Percentiles rank a stretch among this genome's conserved stretches.
Evolutionary conservation across 2,329 filamentous ascomycete genomes (phyloP).

Genomic region (Bipolaris sorokiniana): DNA sequence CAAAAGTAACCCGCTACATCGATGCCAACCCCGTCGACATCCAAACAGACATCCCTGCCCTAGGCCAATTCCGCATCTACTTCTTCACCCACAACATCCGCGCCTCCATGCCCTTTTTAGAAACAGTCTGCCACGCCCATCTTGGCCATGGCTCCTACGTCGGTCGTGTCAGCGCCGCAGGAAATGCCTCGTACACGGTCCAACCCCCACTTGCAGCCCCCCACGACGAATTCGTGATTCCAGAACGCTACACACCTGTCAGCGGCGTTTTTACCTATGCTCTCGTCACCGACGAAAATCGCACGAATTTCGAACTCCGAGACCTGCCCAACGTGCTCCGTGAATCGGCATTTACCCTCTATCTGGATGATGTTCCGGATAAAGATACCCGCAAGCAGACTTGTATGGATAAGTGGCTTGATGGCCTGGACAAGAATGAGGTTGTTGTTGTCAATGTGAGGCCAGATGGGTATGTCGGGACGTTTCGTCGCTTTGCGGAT

Average conservation of each 20-base stretch:
- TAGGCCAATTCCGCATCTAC: constrained; percentile 79
- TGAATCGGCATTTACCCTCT: constrained; percentile 73
- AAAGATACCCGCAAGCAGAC: constrained; percentile 58
- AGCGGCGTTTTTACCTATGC: constrained; percentile 72
- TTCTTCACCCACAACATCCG: constrained; percentile 70
- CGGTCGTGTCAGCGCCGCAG: constrained; percentile 64
- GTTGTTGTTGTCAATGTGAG: constrained; percentile 71
- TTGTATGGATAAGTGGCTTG: constrained; percentile 74
- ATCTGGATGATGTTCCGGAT: constrained; percentile 69
- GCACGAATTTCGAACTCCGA: constrained; percentile 68
- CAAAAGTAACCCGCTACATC: constrained; percentile 74
- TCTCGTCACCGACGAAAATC: constrained; percentile 68
- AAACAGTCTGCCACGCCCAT: constrained; percentile 63
- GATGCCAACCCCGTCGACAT: constrained; percentile 80
- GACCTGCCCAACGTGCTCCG: constrained; percentile 68
- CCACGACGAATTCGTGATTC: constrained; percentile 70
- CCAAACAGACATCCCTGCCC: constrained; percentile 77
- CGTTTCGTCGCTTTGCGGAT: constrained; percentile 55
- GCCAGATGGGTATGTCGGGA: constrained; percentile 76
- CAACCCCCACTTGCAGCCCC: constrained; percentile 64
- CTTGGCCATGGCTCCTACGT: constrained; percentile 61
- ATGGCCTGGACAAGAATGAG: constrained; percentile 61
- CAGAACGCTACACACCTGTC: constrained; percentile 71
- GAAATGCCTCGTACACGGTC: constrained; percentile 66
- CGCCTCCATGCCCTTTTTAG: constrained; percentile 62